phyloP scores from a whole-genome alignment of 345 rosid species.

The Salix udensis region DNA sequence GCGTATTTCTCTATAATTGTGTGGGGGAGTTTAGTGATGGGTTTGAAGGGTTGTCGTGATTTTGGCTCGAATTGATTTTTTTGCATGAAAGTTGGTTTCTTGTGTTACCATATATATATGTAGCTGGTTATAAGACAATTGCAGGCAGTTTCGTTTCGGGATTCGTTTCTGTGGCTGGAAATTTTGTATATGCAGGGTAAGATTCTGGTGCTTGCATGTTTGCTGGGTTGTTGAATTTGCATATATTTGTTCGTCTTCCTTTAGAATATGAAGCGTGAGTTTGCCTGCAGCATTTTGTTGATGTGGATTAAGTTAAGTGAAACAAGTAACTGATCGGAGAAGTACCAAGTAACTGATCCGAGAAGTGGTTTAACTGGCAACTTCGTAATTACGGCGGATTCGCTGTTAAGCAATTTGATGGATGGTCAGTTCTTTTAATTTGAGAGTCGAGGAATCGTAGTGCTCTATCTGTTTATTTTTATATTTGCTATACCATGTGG shows the following conservation, averaged over 20 bases:
- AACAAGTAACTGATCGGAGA: background rate
- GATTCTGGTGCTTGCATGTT: background rate
- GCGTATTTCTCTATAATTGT: background rate
- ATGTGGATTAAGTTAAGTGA: background rate
- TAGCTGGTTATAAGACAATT: background rate
- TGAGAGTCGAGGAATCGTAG: background rate
- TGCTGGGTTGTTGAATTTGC: background rate
- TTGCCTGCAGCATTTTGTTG: background rate
- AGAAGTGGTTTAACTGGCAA: conserved; percentile 2
- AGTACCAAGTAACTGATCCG: background rate
- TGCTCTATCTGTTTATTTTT: background rate
- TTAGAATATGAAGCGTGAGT: background rate
- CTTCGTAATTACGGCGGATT: conserved; percentile 3
- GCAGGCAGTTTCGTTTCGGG: background rate
- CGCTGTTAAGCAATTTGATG: background rate
- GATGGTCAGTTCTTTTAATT: background rate
- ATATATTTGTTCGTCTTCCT: background rate
- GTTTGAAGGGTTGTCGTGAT: background rate
- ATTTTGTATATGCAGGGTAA: background rate
- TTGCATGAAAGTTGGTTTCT: conserved; percentile 16
- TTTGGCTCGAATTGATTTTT: conserved; percentile 3
- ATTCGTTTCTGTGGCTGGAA: conserved; percentile 1
- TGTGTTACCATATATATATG: background rate
- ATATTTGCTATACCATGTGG: background rate
- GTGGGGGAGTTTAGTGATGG: conserved; percentile 4